phyloP scores from a whole-genome alignment of 345 rosid species.

The Carallia brachiata region DNA sequence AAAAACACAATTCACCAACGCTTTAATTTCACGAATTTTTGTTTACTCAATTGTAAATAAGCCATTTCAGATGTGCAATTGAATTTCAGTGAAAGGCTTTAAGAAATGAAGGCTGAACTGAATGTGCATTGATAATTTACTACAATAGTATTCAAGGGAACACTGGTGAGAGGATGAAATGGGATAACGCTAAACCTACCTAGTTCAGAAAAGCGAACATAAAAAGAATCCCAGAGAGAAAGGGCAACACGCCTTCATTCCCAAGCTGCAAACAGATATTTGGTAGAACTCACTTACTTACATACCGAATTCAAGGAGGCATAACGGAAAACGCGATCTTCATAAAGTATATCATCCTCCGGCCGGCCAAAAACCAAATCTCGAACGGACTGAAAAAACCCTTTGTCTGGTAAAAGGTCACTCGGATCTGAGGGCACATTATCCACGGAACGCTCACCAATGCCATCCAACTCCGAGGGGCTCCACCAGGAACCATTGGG shows the following conservation, averaged over 20 bases:
- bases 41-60: no score
- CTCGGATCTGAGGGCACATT: constrained; percentile 22
- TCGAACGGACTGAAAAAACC: constrained; percentile 61
- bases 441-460: constrained; percentile 29
- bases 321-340: constrained; percentile 82
- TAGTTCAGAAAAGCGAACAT: no score
- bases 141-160: no score
- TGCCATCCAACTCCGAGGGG: constrained; percentile 36
- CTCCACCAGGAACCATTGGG: constrained; percentile 45
- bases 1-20: no score
- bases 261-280: neutral
- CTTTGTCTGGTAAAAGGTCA: constrained; percentile 51
- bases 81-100: no score
- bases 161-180: no score
- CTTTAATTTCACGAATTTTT: no score
- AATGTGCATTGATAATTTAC: no score
- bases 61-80: no score
- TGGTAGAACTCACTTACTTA: constrained; percentile 41
- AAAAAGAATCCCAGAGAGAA: no score
- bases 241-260: neutral
- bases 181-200: no score
- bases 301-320: constrained; percentile 79
- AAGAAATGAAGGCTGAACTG: no score
- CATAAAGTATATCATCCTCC: constrained; percentile 80
- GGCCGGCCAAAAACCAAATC: constrained; percentile 75